Evolutionary conservation across 805 yeast species (phyloP), one percentile per base, ranked within the genome.

Genomic region (Wickerhamiella cacticola): DNA sequence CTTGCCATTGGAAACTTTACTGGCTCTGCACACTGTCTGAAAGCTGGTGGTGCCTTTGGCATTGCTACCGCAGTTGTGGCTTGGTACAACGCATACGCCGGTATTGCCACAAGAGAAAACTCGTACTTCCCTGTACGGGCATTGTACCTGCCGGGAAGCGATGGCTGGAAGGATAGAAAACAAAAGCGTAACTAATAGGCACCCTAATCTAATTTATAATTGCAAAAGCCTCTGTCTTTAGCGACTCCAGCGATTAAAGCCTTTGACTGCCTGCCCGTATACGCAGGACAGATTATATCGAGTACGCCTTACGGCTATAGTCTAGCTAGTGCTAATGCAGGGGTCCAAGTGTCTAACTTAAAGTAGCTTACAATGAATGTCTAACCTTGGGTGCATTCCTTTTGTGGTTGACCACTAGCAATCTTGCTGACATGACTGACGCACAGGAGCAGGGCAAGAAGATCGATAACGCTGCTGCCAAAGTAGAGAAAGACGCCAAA

Each of bases 41-140:
- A 66, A 60, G 84, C 81, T 15, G 85, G 80, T 50, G 87, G 87
- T 50, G 73, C 71, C 29, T 59, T 77, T 45, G 86, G 85, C 23
- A 63, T 79, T 26, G 54, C 78, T 26, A 69, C 79, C 18, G 71
- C 80, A 1, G 63, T 73, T 46, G 55, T 72, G 45, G 84, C 80
- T n/a, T 79, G 78, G 74, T 77, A 75, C 60, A 78, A 78, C 52
- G 77, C 82, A 1, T 76, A 70, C 57, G 80, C 82, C 25, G 81
- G 80, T 63, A 67, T 75, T 21, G 79, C 81, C 7, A 77, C 72
- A 48, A 60, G 61, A 12, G 71, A 75, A 48, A 82, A 80, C 65
- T 69, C 80, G 34, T 82, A 79, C 60, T 53, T 80, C 53, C 64
- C 66, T 15, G 63, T 76, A 44, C 66, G 68, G 49, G 75, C 83